Base-by-base conservation (phyloP, 2,329 filamentous ascomycete species). In the Colletotrichum musae region DNA sequence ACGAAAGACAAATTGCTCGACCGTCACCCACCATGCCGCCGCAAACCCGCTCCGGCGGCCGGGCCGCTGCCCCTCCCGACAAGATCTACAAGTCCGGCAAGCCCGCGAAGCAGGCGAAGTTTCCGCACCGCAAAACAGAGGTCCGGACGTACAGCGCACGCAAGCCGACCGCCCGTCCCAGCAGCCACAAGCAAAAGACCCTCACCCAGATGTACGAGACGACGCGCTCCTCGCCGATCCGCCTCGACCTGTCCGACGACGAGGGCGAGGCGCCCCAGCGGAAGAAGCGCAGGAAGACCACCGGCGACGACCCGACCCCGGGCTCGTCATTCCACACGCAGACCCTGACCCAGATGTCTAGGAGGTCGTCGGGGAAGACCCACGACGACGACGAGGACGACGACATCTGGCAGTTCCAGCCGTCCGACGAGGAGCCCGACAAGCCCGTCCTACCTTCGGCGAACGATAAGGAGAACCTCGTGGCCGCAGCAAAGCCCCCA, bases 201-300 rank as follows among this genome's bases (percentile, higher is more conserved):
- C 71, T 84, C 24, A 84, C 82, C 5, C 82, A 84, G 71, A 79
- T 83, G 51, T 79, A 80, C 79, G 74, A 78, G 80, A 18, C 80
- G 75, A 45, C 79, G 77, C 66, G 60, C n/a, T 64, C 67, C 18
- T 65, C 61, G 16, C 64, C 63, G 1, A 28, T 58, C 12, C 70
- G 76, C 77, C n/a, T 59, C 7, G 56, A 56, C 24, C 45, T 66
- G 15, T 76, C 77, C 16, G 79, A 75, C 18, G 75, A 77, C 6
- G 73, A 74, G 5, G 75, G 75, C n/a, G 50, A 45, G 18, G 36
- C 64, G 10, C 3, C n/a, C 21, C 63, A 57, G 18, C 48, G 24
- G 41, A 69, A 60, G 65, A 72, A 66, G 52, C 62, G 71, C 47
- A 70, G 71, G 52, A 81, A 71, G 72, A 80, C 80, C 2, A 70